Evolutionary conservation across 1,284 basidiomycete genomes (phyloP).

Genomic region (Ustilago bromivora): DNA sequence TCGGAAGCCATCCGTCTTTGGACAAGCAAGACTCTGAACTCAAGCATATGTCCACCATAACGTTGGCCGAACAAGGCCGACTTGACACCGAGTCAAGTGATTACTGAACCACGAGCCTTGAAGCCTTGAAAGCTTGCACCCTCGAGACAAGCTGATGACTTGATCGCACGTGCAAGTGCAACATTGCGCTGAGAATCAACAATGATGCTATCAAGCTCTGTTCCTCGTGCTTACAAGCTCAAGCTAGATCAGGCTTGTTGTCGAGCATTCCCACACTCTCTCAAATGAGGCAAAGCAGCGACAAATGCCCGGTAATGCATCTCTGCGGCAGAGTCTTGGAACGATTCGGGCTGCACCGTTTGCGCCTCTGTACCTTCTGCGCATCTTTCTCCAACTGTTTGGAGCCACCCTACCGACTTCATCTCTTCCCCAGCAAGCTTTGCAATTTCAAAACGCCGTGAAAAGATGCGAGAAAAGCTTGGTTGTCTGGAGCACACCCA

Average conservation of each 20-base stretch:
- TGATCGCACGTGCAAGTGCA: too few species aligned
- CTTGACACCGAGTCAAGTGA: neutral
- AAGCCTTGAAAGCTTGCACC: neutral
- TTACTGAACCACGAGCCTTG: neutral
- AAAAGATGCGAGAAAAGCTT: neutral
- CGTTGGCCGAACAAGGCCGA: neutral
- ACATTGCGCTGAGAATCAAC: neutral
- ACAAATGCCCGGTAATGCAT: neutral
- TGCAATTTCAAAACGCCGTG: slow-evolving; percentile 12
- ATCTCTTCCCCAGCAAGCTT: neutral
- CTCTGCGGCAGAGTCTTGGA: neutral
- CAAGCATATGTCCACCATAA: neutral
- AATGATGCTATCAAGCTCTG: neutral
- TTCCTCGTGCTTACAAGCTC: neutral
- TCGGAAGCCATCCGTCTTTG: neutral
- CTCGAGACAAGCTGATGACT: too few species aligned
- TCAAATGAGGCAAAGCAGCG: neutral
- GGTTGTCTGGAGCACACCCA: slow-evolving; percentile 15
- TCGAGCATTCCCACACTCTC: neutral
- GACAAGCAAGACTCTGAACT: neutral
- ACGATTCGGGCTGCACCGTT: slow-evolving; percentile 8
- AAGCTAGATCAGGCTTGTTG: neutral
- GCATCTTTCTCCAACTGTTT: slow-evolving; percentile 13
- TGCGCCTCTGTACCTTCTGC: slow-evolving; percentile 7
- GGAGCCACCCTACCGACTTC: slow-evolving; percentile 14